Conservation (phyloP, 179 eudicot species). For the Heliamphora pulchella region DNA sequence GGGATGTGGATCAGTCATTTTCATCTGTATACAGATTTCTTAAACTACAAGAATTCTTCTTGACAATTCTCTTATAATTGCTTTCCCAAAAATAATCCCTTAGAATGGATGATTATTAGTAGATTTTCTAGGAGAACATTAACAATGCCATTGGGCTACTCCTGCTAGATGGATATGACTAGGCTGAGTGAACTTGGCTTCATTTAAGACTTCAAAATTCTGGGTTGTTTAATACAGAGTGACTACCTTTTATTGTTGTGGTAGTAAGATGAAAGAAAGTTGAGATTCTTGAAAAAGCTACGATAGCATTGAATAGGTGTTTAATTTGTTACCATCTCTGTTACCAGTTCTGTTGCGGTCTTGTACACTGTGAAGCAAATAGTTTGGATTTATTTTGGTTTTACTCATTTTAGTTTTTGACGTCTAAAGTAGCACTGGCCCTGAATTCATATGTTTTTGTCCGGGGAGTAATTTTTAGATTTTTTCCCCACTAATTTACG, state of each 20-base stretch:
- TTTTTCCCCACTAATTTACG: background rate
- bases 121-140: background rate
- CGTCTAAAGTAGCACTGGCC: background rate
- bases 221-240: background rate
- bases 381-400: background rate
- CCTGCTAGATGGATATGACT: background rate
- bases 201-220: background rate
- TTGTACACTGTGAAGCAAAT: background rate
- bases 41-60: background rate
- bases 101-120: background rate
- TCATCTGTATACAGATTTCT: background rate
- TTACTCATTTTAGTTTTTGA: too few relatives aligned
- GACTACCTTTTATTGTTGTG: background rate
- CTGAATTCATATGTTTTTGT: background rate
- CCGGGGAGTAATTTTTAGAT: background rate
- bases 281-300: background rate
- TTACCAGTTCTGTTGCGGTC: background rate
- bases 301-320: too few relatives aligned
- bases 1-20: too few relatives aligned
- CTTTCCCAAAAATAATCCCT: background rate
- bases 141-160: background rate
- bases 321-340: background rate
- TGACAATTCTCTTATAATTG: background rate
- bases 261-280: background rate
- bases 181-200: background rate